These are phyloP conservation scores for Mucuna pruriens DNA, from an alignment of 306 rosid species.

Conservation along the genomic window DNA sequence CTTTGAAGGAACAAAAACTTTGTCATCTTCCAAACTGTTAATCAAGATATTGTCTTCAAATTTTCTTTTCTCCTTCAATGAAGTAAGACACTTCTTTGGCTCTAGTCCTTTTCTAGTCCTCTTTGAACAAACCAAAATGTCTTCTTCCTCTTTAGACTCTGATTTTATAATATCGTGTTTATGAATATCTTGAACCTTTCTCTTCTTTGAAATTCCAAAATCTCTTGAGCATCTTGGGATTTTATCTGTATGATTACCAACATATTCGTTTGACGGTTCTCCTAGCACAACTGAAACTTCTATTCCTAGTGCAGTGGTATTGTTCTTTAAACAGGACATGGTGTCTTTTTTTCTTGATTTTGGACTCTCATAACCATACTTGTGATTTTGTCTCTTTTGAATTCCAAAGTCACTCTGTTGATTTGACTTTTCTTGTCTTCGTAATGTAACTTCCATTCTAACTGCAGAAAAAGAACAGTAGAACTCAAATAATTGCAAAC, in stretches of 20 bases:
- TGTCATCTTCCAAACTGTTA: slow-evolving; percentile 25
- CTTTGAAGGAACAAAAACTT: neutral
- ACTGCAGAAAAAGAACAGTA: slow-evolving; percentile 15
- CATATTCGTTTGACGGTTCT: neutral
- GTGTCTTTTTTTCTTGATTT: slow-evolving; percentile 20
- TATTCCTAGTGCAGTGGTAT: slow-evolving; percentile 35
- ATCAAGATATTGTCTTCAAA: neutral
- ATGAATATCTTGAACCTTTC: slow-evolving; percentile 6
- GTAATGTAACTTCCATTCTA: slow-evolving; percentile 43
- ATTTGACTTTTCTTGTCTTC: neutral
- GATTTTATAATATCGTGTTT: neutral
- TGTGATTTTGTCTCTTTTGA: neutral
- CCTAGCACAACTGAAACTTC: slow-evolving; percentile 29
- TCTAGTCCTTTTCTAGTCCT: slow-evolving; percentile 11
- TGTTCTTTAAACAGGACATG: neutral
- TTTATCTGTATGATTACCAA: neutral
- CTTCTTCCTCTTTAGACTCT: slow-evolving; percentile 27
- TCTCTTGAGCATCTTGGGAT: slow-evolving; percentile 2
- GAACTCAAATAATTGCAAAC: neutral
- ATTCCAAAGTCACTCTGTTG: neutral
- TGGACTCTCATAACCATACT: neutral
- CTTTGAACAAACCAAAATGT: neutral
- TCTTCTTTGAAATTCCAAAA: slow-evolving; percentile 28
- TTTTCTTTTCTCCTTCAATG: slow-evolving; percentile 34
- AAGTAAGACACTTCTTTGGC: slow-evolving; percentile 28